Base-by-base conservation (phyloP, 2,329 filamentous ascomycete species). In the Aschersonia sp. region DNA sequence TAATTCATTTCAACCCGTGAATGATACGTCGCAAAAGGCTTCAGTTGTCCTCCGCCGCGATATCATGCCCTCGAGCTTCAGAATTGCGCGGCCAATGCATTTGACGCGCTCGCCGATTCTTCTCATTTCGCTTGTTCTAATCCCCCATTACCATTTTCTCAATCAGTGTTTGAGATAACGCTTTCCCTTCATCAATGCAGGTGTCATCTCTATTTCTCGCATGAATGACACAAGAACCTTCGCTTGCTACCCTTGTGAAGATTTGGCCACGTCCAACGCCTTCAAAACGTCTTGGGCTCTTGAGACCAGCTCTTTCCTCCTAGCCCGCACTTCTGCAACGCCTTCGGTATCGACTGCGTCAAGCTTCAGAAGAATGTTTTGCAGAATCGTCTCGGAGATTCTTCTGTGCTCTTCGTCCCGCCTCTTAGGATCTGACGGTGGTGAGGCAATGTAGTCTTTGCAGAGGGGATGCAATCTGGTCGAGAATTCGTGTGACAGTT, bases 291-390 rank as follows among this genome's bases (percentile, higher is more conserved):
- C 73, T 60, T 90, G 84, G 4, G 84, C 80, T 52, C 83, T 73
- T 56, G 71, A 77, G n/a, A 90, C 83, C 45, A 89, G 63, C 49
- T 81, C 82, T 66, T 84, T 89, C 58, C 86, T 69, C 60, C 70
- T 76, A 10, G 71, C 65, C 51, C 84, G 72, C 30, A 83, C 78
- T 10, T 81, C 78, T 8, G 68, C 61, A 53, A 85, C 77, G 5
- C 83, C 84, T 44, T 83, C 81, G 0, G 81, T 81, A 54, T 90
- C 84, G 3, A 90, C 77, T 29, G 74, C 80, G 59, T 92, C 86
- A 40, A 87, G 63, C 66, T 89, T 90, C 53, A 92, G 65, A 39
- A 90, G 58, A 2, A 88, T 77, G 55, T 88, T 83, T 51, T 82
- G 78, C 70, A 92, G 70, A 40, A 88, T 74, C 5, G 81, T 85